Base-by-base conservation (phyloP, 139 green algal genomes). In the Chlorella sp. region DNA sequence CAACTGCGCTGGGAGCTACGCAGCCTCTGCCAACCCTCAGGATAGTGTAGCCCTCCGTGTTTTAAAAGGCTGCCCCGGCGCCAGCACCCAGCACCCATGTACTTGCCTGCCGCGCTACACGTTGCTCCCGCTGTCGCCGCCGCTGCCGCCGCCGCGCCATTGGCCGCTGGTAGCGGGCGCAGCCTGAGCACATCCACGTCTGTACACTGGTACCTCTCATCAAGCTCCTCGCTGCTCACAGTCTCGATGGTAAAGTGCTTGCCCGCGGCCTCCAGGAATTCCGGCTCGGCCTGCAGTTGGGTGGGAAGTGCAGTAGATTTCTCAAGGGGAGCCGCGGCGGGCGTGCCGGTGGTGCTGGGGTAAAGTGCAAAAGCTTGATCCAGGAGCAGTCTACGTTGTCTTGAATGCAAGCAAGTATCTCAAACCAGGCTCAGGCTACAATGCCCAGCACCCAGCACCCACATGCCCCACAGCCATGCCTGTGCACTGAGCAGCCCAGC, bases 121-220 rank as follows among this genome's bases (percentile, higher is more conserved):
- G 48, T 57, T 57, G 48, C 48, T 61, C 40, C n/a, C 39, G n/a
- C 21, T 66, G 28, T 39, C 32, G 36, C 1, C 37, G 42, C 37
- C 69, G 28, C 30, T n/a, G 79, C 11, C 42, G 3, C 12, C 79
- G 79, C 79, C 30, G 24, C 42, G 53, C 79, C 78, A 60, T 83
- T 32, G 30, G 39, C 26, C 11, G 24, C 42, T 85, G 79, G 5
- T 24, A 34, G 40, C 78, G 11, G 78, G 37, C 78, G 40, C 83
- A 96, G 36, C 64, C 64, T 26, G 42, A 93, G 85, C 81, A 96
- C 92, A 24, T 91, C 79, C 53, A 96, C 94, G 64, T 96, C 95
- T 7, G 66, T 91, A 61, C 89, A 94, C 37, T 92, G 91, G 42
- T 94, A 96, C 28, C 92, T 85, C 0, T 91, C 85, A 81, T 96